These are phyloP conservation scores for Xylaria castorea DNA, from an alignment of 495 filamentous ascomycete genomes.

Conservation along the genomic window DNA sequence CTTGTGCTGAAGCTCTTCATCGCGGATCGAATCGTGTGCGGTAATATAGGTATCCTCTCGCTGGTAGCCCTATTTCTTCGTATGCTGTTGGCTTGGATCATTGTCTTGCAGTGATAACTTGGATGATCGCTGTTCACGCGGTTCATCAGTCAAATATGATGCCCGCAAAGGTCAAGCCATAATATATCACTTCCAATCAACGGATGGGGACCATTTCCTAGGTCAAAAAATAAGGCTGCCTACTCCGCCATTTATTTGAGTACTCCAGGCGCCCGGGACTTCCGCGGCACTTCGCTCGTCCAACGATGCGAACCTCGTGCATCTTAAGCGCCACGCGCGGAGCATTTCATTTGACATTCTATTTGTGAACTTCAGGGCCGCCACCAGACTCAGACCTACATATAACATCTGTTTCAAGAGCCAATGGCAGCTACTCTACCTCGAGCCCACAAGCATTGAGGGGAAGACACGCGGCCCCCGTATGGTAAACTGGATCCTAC, in stretches of 20 bases:
- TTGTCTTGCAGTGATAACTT: slow-evolving; percentile 14
- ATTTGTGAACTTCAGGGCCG: not conserved
- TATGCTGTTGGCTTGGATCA: slow-evolving; percentile 39
- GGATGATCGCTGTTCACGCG: not conserved
- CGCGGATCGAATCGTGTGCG: slow-evolving; percentile 44
- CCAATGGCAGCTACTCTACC: not conserved
- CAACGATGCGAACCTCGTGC: not conserved
- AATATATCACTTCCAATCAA: not conserved
- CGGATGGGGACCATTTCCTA: no score
- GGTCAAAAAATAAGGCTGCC: not conserved
- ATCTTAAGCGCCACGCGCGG: slow-evolving; percentile 8
- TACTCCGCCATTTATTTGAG: slow-evolving; percentile 8
- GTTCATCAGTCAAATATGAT: not conserved
- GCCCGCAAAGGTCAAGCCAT: not conserved
- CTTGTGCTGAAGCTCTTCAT: slow-evolving; percentile 46
- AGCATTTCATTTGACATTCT: slow-evolving; percentile 15
- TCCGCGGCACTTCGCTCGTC: not conserved
- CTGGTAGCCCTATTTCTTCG: slow-evolving; percentile 36
- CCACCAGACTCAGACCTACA: slow-evolving; percentile 2
- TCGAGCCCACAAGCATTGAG: not conserved
- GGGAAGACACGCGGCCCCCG: slow-evolving; percentile 9
- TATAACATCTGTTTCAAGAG: not conserved
- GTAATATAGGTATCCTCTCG: slow-evolving; percentile 39
- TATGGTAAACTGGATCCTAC: not conserved
- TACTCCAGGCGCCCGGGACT: not conserved